A percentile compares a stretch with the other conserved stretches of the same genome.
These are phyloP conservation scores for Zymoseptoria pseudotritici DNA, from an alignment of 2,329 filamentous ascomycete genomes.

Conservation along the genomic window DNA sequence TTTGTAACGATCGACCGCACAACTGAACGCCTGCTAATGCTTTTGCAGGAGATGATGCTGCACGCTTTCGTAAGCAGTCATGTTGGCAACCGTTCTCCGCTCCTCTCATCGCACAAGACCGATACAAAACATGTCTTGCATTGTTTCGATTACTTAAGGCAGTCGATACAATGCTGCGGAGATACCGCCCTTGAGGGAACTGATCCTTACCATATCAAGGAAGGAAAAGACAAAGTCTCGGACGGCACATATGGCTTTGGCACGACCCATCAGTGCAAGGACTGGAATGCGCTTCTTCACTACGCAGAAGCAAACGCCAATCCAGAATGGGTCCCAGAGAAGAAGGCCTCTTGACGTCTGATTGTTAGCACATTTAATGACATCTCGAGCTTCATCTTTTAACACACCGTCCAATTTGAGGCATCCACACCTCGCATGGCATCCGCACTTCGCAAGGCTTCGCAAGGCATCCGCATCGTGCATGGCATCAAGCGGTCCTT, in stretches of 20 bases:
- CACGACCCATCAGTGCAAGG: slow-evolving; percentile 6
- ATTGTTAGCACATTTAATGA: too few species aligned
- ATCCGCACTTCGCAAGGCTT: too few species aligned
- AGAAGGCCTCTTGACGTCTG: too few species aligned
- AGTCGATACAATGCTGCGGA: slow-evolving; percentile 4
- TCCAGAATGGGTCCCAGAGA: too few species aligned
- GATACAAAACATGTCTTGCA: slow-evolving; percentile 4
- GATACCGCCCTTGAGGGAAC: slow-evolving; percentile 6
- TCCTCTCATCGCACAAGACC: too few species aligned
- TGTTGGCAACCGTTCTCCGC: too few species aligned
- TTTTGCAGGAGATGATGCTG: slow-evolving; percentile 1
- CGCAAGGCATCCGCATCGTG: too few species aligned
- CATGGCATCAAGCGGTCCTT: too few species aligned
- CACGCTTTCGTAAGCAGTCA: not conserved
- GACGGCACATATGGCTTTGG: slow-evolving; percentile 5
- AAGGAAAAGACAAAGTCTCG: slow-evolving; percentile 1
- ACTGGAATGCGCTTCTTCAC: slow-evolving; percentile 1
- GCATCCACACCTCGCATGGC: too few species aligned
- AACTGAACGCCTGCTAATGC: not conserved
- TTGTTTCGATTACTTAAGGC: slow-evolving; percentile 9
- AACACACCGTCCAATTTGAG: too few species aligned
- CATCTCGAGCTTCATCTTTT: too few species aligned
- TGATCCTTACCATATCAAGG: not conserved
- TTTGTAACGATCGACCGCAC: not conserved
- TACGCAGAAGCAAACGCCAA: slow-evolving; percentile 6